phyloP scores from a whole-genome alignment of 768 basidiomycete species.

The Favolaschia claudopus region DNA sequence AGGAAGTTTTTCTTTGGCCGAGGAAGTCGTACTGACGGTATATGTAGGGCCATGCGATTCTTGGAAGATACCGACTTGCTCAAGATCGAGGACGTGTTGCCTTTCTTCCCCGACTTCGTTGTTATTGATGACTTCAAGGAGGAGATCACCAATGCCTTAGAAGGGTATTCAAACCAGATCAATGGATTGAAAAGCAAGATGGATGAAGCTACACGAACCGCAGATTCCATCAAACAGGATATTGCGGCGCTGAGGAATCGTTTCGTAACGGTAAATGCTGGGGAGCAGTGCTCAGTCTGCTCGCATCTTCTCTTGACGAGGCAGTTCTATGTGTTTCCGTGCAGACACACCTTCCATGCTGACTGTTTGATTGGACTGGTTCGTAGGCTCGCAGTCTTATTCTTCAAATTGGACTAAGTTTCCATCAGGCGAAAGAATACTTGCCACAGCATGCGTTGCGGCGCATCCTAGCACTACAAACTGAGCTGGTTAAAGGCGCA shows the following conservation, averaged over 20 bases:
- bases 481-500: conserved; percentile 73
- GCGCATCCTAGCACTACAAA: conserved; percentile 86
- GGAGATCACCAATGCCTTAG: conserved; percentile 95
- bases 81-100: conserved; percentile 98
- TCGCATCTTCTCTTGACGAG: conserved; percentile 77
- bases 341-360: conserved; percentile 96
- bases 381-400: conserved; percentile 38
- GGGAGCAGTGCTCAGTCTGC: conserved; percentile 88
- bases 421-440: conserved; percentile 86
- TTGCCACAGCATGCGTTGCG: conserved; percentile 83
- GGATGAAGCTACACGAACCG: conserved; percentile 92
- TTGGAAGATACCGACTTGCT: conserved; percentile 92
- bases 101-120: conserved; percentile 99
- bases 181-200: conserved; percentile 91
- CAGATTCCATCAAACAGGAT: conserved; percentile 93
- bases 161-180: conserved; percentile 92
- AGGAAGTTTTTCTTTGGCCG: conserved; percentile 42
- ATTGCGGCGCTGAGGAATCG: conserved; percentile 85
- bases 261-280: conserved; percentile 90
- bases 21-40: neutral
- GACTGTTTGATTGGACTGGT: conserved; percentile 97
- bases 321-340: conserved; percentile 99
- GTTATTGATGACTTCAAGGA: conserved; percentile 99
- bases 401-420: conserved; percentile 15
- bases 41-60: conserved; percentile 90